A percentile compares a stretch with the other conserved stretches of the same genome.
Evolutionary conservation across 2,329 filamentous ascomycete species (phyloP).

Genomic region (Arthrobotrys iridis): DNA sequence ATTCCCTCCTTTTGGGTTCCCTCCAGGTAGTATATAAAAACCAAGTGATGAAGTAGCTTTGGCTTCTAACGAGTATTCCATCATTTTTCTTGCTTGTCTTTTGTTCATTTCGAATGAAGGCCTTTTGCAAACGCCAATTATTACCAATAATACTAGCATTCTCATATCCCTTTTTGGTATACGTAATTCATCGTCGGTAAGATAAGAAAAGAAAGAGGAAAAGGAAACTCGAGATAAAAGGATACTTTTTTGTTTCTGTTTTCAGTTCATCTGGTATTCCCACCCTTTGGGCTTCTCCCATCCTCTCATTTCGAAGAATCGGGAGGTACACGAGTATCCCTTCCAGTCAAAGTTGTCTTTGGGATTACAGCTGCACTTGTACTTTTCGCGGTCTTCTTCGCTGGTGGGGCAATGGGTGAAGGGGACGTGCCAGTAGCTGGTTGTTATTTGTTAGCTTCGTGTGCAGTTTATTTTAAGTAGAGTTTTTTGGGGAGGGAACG

Average conservation of each 20-base stretch:
- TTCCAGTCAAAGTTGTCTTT: constrained; percentile 99
- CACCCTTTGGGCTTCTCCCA: constrained; percentile 86
- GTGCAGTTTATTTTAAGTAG: background rate
- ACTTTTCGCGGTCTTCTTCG: constrained; percentile 81
- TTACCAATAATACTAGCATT: background rate
- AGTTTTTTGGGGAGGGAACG: background rate
- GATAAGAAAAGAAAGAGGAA: background rate
- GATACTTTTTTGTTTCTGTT: background rate
- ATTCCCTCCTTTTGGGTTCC: too few relatives aligned
- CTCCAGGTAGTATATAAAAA: too few relatives aligned
- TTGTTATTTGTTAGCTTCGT: constrained; percentile 3
- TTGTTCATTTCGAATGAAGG: too few relatives aligned
- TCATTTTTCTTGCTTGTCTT: too few relatives aligned
- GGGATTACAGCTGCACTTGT: constrained; percentile 94
- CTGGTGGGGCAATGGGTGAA: constrained; percentile 97
- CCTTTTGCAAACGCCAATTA: background rate
- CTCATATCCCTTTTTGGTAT: background rate
- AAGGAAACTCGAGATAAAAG: background rate
- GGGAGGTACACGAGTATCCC: constrained; percentile 74
- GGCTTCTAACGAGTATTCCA: too few relatives aligned
- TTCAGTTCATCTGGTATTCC: constrained; percentile 69
- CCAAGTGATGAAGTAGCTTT: too few relatives aligned
- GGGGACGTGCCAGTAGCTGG: constrained; percentile 86
- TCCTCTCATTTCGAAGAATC: constrained; percentile 84
- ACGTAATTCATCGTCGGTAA: background rate